These are phyloP conservation scores for Nitzschia palea DNA, from an alignment of 108 stramenopile species.

Conservation along the genomic window DNA sequence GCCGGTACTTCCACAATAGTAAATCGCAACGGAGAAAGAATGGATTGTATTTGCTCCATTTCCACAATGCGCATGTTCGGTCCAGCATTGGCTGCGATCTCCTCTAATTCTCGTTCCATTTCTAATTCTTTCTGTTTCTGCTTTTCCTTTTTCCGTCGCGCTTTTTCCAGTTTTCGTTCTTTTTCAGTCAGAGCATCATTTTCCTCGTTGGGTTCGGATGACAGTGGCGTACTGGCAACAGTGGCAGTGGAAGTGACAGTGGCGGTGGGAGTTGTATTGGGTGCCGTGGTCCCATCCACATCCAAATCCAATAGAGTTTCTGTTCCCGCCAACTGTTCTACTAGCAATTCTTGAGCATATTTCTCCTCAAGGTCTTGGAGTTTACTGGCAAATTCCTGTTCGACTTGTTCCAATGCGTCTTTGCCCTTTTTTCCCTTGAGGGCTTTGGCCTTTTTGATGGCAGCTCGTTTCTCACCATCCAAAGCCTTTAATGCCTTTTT, in stretches of 20 bases:
- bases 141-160: conserved; percentile 56
- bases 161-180: conserved; percentile 61
- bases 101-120: conserved; percentile 50
- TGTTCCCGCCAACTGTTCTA: conserved; percentile 9
- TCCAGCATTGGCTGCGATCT: conserved; percentile 58
- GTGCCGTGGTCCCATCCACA: not conserved
- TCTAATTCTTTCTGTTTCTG: conserved; percentile 58
- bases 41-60: conserved; percentile 49
- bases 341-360: not conserved
- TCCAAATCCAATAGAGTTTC: conserved; percentile 13
- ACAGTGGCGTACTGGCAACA: not conserved
- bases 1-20: conserved; percentile 80
- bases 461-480: conserved; percentile 77
- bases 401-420: conserved; percentile 50
- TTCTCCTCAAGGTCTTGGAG: conserved; percentile 18
- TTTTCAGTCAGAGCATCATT: not conserved
- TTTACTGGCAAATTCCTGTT: conserved; percentile 21
- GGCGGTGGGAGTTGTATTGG: no score
- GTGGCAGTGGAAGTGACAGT: conserved; percentile 1
- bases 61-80: conserved; percentile 66
- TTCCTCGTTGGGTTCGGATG: conserved; percentile 21
- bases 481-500: conserved; percentile 82
- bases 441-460: conserved; percentile 78
- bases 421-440: conserved; percentile 77
- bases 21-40: conserved; percentile 51